Base-by-base conservation (phyloP, 2,329 filamentous ascomycete species). In the Coniochaeta ligniaria region DNA sequence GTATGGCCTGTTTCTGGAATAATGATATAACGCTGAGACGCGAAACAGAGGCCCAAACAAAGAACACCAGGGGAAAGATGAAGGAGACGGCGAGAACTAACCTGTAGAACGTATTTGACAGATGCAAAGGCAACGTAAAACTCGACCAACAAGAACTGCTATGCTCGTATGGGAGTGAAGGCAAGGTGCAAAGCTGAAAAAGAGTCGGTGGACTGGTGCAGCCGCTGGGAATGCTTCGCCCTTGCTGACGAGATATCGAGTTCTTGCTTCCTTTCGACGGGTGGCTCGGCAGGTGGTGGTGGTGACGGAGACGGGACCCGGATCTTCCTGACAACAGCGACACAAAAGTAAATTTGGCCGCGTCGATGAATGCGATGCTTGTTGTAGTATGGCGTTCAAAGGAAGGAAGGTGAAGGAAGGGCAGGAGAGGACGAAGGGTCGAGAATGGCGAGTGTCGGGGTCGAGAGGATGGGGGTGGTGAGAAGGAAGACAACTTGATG, bases 261-360 rank as follows among this genome's bases (percentile, higher is more conserved):
- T 56, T 35, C 26, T 36, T 24, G 31, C 54, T 38, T 26, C 54
- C 26, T 38, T 56, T 56, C 54, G 16, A 52, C 54, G n/a, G 17
- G 54, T 36, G 28, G 54, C 54, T 35, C 33, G 35, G 31, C 17
- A 12, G 26, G 14, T 22, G n/a, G n/a, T 9, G 54, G 63, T 62
- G 60, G 63, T 52, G 65, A 63, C 57, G 64, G 57, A 61, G 62
- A 64, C 63, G 59, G 61, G 63, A 69, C 64, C 66, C 55, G 66
- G 68, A 72, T 69, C 67, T 52, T 28, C 69, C 60, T 66, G 63
- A 65, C 65, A 62, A 64, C 66, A 69, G 70, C 72, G 68, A 72
- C 72, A 67, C 73, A 74, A 73, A 74, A 75, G 58, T 69, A 66
- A 74, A 74, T 75, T 72, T 74, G 72, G 71, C 67, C 71, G 72